Base-by-base conservation (phyloP, 2,329 filamentous ascomycete genomes). In the Aspergillus sp. region DNA sequence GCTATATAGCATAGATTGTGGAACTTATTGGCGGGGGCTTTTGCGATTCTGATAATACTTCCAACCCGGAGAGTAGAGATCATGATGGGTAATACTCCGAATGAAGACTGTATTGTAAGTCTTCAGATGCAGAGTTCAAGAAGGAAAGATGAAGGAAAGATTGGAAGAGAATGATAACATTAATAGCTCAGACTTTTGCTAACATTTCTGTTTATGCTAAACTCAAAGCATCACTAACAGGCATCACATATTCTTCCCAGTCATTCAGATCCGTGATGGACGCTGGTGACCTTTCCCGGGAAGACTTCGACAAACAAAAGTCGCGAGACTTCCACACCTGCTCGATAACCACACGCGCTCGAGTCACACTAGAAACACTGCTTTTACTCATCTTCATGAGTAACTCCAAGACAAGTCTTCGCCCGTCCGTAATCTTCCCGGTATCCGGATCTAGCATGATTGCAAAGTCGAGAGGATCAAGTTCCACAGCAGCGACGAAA, bases 331-430 rank as follows among this genome's bases (percentile, higher is more conserved):
- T 67, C 77, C 77, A 78, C 15, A 79, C 72, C 21, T 73, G 75
- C 17, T 73, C 70, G 30, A 79, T 76, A 1, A 79, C 77, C 3
- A 71, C 70, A 5, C 74, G 67, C 5, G 73, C 77, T 7, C 73
- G 69, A 13, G 71, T 66, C 1, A 78, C 68, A 50, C 79, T 79
- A 0, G 77, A 53, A 3, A 60, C 54, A 30, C 54, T 60, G 11
- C 25, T 52, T 4, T 53, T 57, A 13, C 54, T 44, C 58, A 60
- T 60, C 13, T 41, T 49, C 17, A 15, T 58, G 8, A 47, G 54
- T 39, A 51, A 3, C 3, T 21, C 41, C 38, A 52, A 30, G 17
- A 52, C 38, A n/a, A 58, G 8, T 3, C 36, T 17, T 19, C 56
- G 27, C 5, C 48, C 48, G 11, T 23, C 11, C n/a, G 30, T 19